Conservation (phyloP, 2,329 filamentous ascomycete genomes). For the Arthrinium phaeospermum region DNA sequence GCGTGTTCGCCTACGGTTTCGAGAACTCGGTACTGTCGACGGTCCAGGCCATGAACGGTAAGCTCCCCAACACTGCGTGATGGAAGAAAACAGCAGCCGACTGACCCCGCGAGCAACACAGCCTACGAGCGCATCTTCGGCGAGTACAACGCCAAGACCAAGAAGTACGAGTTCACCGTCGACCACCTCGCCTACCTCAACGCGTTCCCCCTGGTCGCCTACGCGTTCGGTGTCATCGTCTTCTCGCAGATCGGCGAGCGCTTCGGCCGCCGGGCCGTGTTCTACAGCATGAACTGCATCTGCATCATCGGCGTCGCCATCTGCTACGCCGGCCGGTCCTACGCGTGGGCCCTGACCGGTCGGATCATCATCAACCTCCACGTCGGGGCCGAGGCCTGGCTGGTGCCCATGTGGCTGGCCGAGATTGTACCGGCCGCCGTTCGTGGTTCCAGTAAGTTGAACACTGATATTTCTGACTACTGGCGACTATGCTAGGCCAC, state of each 20-base stretch:
- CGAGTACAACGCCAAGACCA: neutral
- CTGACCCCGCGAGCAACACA: neutral
- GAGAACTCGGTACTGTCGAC: neutral
- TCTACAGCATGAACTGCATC: constrained; percentile 7
- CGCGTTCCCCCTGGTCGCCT: neutral
- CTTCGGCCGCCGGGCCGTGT: neutral
- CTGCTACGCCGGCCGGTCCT: neutral
- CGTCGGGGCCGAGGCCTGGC: neutral
- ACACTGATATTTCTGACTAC: too few species aligned
- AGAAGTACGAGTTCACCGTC: neutral
- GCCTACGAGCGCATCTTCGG: neutral
- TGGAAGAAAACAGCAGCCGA: neutral
- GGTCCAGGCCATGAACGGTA: neutral
- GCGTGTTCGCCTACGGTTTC: neutral
- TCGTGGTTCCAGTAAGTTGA: neutral
- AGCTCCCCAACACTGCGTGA: neutral
- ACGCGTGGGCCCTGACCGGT: neutral
- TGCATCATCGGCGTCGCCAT: constrained; percentile 8
- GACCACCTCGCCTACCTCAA: constrained; percentile 1
- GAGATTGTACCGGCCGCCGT: neutral
- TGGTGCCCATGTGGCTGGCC: neutral
- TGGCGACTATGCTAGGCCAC: too few species aligned
- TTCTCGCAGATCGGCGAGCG: neutral
- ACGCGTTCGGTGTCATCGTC: neutral
- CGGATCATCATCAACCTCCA: neutral